Conservation (phyloP, 345 rosid species). For the Anastatica hierochuntica region DNA sequence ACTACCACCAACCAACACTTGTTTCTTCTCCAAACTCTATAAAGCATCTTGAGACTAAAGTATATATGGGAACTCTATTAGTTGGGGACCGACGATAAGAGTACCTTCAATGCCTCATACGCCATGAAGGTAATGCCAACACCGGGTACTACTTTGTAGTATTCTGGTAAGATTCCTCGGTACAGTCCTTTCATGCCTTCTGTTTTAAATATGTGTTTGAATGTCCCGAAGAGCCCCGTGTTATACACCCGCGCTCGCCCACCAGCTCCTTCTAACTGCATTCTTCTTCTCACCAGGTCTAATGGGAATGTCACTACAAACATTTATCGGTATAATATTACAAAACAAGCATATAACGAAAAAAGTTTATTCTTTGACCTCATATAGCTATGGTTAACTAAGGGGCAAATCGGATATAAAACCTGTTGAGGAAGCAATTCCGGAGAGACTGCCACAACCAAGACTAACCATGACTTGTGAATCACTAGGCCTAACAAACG, state of each 20-base stretch:
- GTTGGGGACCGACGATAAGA: slow-evolving; percentile 21
- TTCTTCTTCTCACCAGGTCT: slow-evolving; percentile 91
- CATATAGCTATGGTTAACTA: no score
- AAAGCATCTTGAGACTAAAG: slow-evolving; percentile 6
- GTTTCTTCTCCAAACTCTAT: slow-evolving; percentile 17
- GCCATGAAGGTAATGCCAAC: slow-evolving; percentile 96
- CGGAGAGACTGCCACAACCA: slow-evolving; percentile 90
- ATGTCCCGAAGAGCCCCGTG: slow-evolving; percentile 65
- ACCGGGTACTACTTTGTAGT: slow-evolving; percentile 89
- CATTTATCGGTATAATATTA: neutral
- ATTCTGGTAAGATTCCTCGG: slow-evolving; percentile 88
- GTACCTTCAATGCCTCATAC: slow-evolving; percentile 58
- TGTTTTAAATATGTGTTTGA: slow-evolving; percentile 45
- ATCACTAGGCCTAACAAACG: slow-evolving; percentile 56
- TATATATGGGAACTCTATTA: neutral
- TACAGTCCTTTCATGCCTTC: slow-evolving; percentile 88
- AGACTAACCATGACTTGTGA: slow-evolving; percentile 55
- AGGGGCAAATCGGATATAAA: neutral
- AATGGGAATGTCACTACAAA: slow-evolving; percentile 76
- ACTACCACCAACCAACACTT: neutral
- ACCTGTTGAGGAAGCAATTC: slow-evolving; percentile 96
- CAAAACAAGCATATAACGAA: neutral
- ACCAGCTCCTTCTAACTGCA: slow-evolving; percentile 90
- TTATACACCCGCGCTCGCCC: slow-evolving; percentile 68
- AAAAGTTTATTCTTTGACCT: no score